Base-by-base conservation (phyloP, 306 rosid genomes). In the Corylus heterophylla region DNA sequence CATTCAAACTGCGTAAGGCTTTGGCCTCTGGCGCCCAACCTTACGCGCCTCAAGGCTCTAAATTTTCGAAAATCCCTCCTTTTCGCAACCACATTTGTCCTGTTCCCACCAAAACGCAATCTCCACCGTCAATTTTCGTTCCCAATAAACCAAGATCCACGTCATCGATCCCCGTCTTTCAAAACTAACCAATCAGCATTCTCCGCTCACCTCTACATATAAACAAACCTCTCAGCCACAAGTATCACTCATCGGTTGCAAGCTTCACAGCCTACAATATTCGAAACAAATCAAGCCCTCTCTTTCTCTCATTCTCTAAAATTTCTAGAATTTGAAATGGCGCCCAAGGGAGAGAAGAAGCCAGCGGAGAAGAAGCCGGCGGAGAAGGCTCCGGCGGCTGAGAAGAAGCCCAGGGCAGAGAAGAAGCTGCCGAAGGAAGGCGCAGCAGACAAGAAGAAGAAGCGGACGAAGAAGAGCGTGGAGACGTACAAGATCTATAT, bases 401-500 rank as follows among this genome's bases (percentile, higher is more conserved):
- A 79, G 20, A 85, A 78, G 77, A 85, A 85, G 16, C 37, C 86
- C 0, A 73, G 78, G 50, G 88, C 85, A 0, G 88, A 81, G 81
- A 83, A 86, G 76, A 86, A 74, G 81, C 81, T 86, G 27, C 87
- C 89, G 0, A 84, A 76, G 81, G 87, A 87, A 1, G 69, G 47
- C 0, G 6, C 66, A 0, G 31, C 9, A 8, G 82, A 68, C 5
- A 81, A 84, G 76, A 83, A 74, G 78, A 84, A 78, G 74, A 87
- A 84, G 89, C 81, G 2, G 61, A 64, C 55, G 68, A 48, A 77
- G 13, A 84, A 82, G 69, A 87, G 76, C 49, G 88, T 79, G 0
- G 87, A 85, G 62, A 88, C 85, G 3, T 88, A 81, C 78, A 74
- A 83, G 82, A 83, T 79, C 47, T 85, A 85, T 78, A 82, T 87